Evolutionary conservation across 108 stramenopile species (phyloP), one percentile per base, ranked within the genome.

Genomic region (Nitzschia inconspicua): DNA sequence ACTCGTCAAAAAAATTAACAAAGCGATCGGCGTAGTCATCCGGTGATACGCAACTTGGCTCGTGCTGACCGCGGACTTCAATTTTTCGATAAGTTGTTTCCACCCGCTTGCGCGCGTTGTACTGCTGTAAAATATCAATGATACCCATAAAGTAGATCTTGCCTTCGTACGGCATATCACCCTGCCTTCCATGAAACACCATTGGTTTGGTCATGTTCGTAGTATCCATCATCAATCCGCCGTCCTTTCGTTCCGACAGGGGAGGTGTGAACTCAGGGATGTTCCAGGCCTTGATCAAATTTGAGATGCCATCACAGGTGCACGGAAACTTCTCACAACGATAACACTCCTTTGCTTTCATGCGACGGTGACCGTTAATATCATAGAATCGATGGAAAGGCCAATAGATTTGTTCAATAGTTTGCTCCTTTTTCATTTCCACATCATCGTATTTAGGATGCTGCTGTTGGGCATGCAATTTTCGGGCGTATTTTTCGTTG

Each of bases 91-190:
- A 83, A 3, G 73, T 62, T 11, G 92, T 77, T 67, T 98, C 97
- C 6, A 85, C 60, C 37, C 81, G 73, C 65, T 98, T 98, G 19
- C 93, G 60, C 2, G 72, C 75, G 47, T 93, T 97, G 82, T 96
- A 98, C 57, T 94, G 91, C 72, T 98, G 97, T 37, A 98, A 75
- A 67, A 98, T 93, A 63, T 98, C 97, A 65, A 98, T 98, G 46
- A 98, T 86, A 19, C 97, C 97, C 84, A 95, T 84, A 78, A 84
- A 95, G 62, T 89, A 97, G 3, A 95, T 89, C 66, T 91, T 88
- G 30, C 87, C 87, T 41, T 83, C 85, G 49, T 82, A 85, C 40
- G 73, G 53, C 20, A 66, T 66, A 27, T 80, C 63, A 8, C 79
- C 78, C 44, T 80, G 68, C 20, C 75, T 64, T 23, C 76, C 75